phyloP scores from a whole-genome alignment of 148 eudicot genomes.

The Vaccinium darrowii region DNA sequence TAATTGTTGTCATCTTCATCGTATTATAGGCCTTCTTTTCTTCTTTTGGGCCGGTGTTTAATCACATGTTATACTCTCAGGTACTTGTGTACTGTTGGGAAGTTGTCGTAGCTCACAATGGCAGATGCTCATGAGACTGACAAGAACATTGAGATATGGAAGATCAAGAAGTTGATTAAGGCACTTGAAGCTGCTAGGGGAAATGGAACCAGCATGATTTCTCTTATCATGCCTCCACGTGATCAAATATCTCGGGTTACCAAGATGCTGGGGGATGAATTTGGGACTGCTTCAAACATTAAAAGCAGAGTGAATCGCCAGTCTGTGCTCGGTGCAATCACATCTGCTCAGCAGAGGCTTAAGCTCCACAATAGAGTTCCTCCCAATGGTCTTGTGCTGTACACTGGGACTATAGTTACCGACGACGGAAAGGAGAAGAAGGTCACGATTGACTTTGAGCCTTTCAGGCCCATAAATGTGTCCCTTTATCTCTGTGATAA shows the following conservation, averaged over 20 bases:
- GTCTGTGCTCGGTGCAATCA: constrained; percentile 28
- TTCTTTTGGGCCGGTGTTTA: not conserved
- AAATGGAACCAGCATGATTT: constrained; percentile 36
- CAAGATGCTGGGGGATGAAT: constrained; percentile 33
- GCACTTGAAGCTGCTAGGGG: constrained; percentile 36
- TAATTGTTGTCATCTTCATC: not conserved
- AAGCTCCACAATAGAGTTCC: constrained; percentile 32
- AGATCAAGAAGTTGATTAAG: constrained; percentile 31
- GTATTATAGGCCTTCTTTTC: not conserved
- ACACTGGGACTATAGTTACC: constrained; percentile 29
- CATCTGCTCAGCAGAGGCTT: constrained; percentile 36
- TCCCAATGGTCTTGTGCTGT: constrained; percentile 31
- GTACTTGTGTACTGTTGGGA: constrained; percentile 11
- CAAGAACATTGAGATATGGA: constrained; percentile 35
- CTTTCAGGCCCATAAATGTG: constrained; percentile 30
- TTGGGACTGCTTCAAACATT: constrained; percentile 32
- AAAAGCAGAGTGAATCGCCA: constrained; percentile 36
- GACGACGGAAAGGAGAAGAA: constrained; percentile 33
- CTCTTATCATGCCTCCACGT: constrained; percentile 37
- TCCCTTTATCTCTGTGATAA: constrained; percentile 34
- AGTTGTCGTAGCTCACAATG: constrained; percentile 12
- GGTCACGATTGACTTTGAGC: constrained; percentile 32
- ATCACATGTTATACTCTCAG: constrained; percentile 5
- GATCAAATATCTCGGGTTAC: constrained; percentile 34
- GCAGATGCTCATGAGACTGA: constrained; percentile 31